phyloP scores from a whole-genome alignment of 75 land plant genomes.

The Picea glauca region DNA sequence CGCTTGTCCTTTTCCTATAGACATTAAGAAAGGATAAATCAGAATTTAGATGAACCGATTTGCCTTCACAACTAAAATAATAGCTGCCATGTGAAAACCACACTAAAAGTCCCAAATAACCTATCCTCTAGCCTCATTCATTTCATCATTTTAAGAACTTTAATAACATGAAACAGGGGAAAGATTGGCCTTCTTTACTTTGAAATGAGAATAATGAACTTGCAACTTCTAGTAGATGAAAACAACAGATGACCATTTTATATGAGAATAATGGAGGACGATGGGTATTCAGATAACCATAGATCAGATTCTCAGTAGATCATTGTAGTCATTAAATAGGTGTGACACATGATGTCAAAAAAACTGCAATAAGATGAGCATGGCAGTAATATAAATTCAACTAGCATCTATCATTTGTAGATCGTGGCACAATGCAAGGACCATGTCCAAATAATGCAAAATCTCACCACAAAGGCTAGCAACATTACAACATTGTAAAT shows the following conservation, averaged over 20 bases:
- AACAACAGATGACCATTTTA: background rate
- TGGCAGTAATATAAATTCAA: background rate
- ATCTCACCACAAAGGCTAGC: background rate
- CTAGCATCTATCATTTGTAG: background rate
- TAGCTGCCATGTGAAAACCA: background rate
- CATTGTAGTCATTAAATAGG: background rate
- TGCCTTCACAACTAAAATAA: background rate
- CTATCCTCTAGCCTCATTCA: no score
- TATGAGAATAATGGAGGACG: background rate
- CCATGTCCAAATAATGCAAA: background rate
- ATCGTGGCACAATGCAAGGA: background rate
- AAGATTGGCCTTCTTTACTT: no score
- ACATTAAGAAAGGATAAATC: background rate
- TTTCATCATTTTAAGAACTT: no score
- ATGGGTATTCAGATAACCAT: background rate
- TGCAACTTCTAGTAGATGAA: background rate
- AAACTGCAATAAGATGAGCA: background rate
- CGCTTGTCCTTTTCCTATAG: slow-evolving; percentile 84
- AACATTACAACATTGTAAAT: background rate
- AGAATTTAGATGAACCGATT: background rate
- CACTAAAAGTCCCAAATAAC: no score
- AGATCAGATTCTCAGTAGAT: background rate
- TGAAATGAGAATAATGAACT: no score
- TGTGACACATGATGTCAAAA: background rate
- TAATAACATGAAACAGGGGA: no score